Percentiles rank a stretch among this genome's conserved stretches.
Evolutionary conservation across 225 moss, liverwort and hornwort species (phyloP).

Genomic region (Polytrichum formosum): DNA sequence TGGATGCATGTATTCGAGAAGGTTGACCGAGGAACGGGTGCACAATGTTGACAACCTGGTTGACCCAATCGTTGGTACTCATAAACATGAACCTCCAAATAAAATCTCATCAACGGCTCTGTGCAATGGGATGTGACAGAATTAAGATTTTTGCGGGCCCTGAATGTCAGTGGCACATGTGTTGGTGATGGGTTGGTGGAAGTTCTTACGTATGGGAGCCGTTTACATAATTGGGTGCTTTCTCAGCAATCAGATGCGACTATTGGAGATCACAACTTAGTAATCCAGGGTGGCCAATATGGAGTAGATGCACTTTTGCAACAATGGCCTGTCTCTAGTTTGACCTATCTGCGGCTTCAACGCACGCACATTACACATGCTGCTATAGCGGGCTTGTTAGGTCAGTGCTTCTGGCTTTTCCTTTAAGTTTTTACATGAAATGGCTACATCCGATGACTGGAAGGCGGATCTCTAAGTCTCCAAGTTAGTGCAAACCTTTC

Average conservation of each 20-base stretch:
- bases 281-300: slow-evolving; percentile 18
- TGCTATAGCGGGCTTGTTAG: slow-evolving; percentile 46
- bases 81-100: too few relatives aligned
- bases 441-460: background rate
- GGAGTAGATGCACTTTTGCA: slow-evolving; percentile 27
- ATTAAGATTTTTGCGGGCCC: slow-evolving; percentile 40
- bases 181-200: slow-evolving; percentile 55
- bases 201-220: slow-evolving; percentile 63
- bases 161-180: slow-evolving; percentile 57
- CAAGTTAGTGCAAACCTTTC: too few relatives aligned
- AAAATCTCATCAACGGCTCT: background rate
- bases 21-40: too few relatives aligned
- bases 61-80: too few relatives aligned
- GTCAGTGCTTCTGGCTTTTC: slow-evolving; percentile 20
- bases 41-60: too few relatives aligned
- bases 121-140: slow-evolving; percentile 32
- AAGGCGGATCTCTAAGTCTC: background rate
- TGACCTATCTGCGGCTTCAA: slow-evolving; percentile 54
- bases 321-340: slow-evolving; percentile 44
- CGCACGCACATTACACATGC: slow-evolving; percentile 55
- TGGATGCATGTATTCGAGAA: too few relatives aligned
- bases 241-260: slow-evolving; percentile 33
- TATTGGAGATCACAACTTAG: slow-evolving; percentile 23
- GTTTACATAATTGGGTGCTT: slow-evolving; percentile 42
- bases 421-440: background rate